Conservation (phyloP, 257 asterid species). For the Anisodus tanguticus region DNA sequence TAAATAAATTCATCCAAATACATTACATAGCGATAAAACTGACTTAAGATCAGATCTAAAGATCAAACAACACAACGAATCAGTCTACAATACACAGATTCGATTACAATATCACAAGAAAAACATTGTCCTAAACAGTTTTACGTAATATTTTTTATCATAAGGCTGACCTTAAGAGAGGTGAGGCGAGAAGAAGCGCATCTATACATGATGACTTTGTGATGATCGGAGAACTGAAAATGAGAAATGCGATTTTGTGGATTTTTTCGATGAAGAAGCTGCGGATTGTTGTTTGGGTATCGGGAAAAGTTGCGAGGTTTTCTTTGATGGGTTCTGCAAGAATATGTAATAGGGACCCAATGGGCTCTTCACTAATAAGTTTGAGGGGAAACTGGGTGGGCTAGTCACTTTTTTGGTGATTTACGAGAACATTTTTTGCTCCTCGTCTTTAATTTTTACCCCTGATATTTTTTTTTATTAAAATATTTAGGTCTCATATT, state of each 20-base stretch:
- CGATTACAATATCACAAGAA: too few species aligned
- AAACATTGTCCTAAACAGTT: too few species aligned
- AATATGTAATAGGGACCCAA: background rate
- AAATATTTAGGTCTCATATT: too few species aligned
- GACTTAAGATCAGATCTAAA: background rate
- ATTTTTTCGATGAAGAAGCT: background rate
- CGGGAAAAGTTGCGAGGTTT: conserved; percentile 33
- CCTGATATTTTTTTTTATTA: too few species aligned
- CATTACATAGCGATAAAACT: too few species aligned
- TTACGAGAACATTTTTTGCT: too few species aligned
- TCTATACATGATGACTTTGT: conserved; percentile 31
- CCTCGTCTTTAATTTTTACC: too few species aligned
- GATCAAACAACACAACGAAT: background rate
- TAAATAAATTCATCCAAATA: too few species aligned
- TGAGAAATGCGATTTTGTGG: background rate
- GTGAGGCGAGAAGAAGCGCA: conserved; percentile 35
- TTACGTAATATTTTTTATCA: too few species aligned
- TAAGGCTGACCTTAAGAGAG: conserved; percentile 31
- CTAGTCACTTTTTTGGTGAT: background rate
- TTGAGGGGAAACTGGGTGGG: background rate
- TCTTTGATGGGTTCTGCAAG: background rate
- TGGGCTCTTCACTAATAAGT: background rate
- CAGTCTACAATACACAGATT: too few species aligned
- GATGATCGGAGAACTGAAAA: conserved; percentile 20
- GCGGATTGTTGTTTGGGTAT: conserved; percentile 71